Base-by-base conservation (phyloP, 495 filamentous ascomycete species). In the Delitschia confertaspora region DNA sequence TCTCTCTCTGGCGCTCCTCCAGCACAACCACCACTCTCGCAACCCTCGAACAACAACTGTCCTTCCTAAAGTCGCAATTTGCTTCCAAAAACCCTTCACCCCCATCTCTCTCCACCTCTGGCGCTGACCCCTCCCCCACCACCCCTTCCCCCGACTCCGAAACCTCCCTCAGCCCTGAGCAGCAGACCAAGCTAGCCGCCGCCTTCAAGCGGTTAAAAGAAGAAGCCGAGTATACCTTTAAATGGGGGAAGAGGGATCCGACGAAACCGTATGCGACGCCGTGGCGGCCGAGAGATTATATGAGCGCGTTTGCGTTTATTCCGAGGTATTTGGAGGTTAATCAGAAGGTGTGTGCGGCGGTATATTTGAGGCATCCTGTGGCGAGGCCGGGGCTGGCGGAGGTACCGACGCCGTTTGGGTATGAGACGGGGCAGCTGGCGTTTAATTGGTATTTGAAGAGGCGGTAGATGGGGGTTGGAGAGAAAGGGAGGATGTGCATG, bases 261-360 rank as follows among this genome's bases (percentile, higher is more conserved):
- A 69, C 64, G 36, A 93, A 93, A 67, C 82, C 91, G 10, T 98
- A 98, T 65, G 69, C 72, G 13, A 94, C 89, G 11, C 91, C 91
- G 14, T 98, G 91, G 91, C 61, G 68, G 21, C 91, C 91, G n/a
- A 70, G 88, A 29, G 71, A 79, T 35, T 96, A 75, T 68, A 88
- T 98, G 83, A 68, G 73, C 14, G 77, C 87, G 2, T 98, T 96
- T 62, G 87, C 88, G 10, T 95, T 95, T 63, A 86, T 98, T 45
- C 91, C 91, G 16, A 72, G 83, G 45, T 98, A 94, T 66, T 74
- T 98, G 45, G 91, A 98, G 68, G 91, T 98, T 57, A 95, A 95
- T 69, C 88, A 89, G 60, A 87, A 83, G 55, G 82, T 95, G 55
- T 96, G 91, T 67, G 77, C 87, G 11, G 91, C 91, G 14, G 89